phyloP scores from a whole-genome alignment of 805 yeast species.

The Myxozyma udenii region DNA sequence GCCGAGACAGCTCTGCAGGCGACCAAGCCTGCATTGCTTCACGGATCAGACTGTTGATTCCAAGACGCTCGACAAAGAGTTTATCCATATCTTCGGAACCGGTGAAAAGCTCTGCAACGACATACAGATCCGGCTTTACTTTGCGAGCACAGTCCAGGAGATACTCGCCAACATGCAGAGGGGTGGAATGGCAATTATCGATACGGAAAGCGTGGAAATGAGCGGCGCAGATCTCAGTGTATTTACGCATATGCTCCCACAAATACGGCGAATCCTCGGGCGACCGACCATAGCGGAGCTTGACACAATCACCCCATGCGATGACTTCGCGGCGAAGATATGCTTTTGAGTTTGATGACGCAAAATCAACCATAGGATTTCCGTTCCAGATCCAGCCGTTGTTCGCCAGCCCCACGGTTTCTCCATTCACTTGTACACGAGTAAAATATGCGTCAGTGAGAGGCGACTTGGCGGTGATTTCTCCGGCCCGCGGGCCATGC shows the following conservation, averaged over 20 bases:
- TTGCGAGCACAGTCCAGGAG: slow-evolving; percentile 83
- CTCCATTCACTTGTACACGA: slow-evolving; percentile 62
- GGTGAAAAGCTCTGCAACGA: slow-evolving; percentile 89
- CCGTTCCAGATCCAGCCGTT: slow-evolving; percentile 99
- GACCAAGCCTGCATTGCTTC: slow-evolving; percentile 98
- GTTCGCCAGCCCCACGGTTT: slow-evolving; percentile 62
- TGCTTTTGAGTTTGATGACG: slow-evolving; percentile 71
- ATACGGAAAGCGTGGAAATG: slow-evolving; percentile 84
- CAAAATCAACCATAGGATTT: slow-evolving; percentile 89
- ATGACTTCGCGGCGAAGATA: slow-evolving; percentile 89
- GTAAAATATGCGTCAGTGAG: slow-evolving; percentile 88
- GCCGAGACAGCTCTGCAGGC: slow-evolving; percentile 76
- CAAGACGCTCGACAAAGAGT: slow-evolving; percentile 84
- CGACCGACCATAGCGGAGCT: slow-evolving; percentile 74
- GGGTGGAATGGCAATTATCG: slow-evolving; percentile 96
- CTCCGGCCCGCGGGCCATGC: slow-evolving; percentile 79
- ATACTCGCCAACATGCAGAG: slow-evolving; percentile 88
- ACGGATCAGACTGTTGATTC: slow-evolving; percentile 82
- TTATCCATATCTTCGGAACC: slow-evolving; percentile 92
- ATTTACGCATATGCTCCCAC: slow-evolving; percentile 84
- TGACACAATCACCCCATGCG: slow-evolving; percentile 97
- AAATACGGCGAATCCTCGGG: slow-evolving; percentile 83
- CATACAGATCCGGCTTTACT: slow-evolving; percentile 80
- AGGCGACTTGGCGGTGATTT: slow-evolving; percentile 55
- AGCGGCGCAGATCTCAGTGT: slow-evolving; percentile 66